Percentiles rank a stretch among this genome's conserved stretches.
These are phyloP conservation scores for Purshia tridentata DNA, from an alignment of 306 rosid species.

Conservation along the genomic window DNA sequence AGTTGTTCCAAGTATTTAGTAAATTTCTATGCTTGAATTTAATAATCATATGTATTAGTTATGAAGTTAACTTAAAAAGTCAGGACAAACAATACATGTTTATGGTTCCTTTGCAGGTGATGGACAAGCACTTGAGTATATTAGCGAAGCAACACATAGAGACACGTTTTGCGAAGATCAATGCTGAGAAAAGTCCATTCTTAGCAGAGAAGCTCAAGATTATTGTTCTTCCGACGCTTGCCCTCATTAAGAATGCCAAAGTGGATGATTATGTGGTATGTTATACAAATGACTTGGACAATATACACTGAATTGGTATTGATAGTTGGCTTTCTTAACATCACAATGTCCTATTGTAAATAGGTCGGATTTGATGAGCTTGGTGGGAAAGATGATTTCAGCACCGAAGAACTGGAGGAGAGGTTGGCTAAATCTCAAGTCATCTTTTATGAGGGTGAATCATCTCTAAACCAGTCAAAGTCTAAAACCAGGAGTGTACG, in stretches of 20 bases:
- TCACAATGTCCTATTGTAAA: neutral
- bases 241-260: conserved; percentile 90
- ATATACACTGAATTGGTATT: neutral
- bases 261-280: conserved; percentile 97
- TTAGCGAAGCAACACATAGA: conserved; percentile 89
- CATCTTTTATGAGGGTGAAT: conserved; percentile 75
- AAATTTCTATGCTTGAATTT: neutral
- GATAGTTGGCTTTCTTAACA: neutral
- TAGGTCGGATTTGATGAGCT: conserved; percentile 98
- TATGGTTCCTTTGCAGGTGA: conserved; percentile 56
- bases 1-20: conserved; percentile 1
- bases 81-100: conserved; percentile 27
- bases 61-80: neutral
- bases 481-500: conserved; percentile 61
- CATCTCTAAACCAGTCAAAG: conserved; percentile 50
- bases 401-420: conserved; percentile 88
- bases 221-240: conserved; percentile 85
- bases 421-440: conserved; percentile 88
- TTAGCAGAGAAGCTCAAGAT: conserved; percentile 90
- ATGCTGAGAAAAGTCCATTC: conserved; percentile 96
- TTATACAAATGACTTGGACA: conserved; percentile 2
- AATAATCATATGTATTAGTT: neutral
- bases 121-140: conserved; percentile 81
- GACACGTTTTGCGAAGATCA: conserved; percentile 76
- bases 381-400: conserved; percentile 90